phyloP scores from a whole-genome alignment of 106 monocot species.

The Acorus calamus region DNA sequence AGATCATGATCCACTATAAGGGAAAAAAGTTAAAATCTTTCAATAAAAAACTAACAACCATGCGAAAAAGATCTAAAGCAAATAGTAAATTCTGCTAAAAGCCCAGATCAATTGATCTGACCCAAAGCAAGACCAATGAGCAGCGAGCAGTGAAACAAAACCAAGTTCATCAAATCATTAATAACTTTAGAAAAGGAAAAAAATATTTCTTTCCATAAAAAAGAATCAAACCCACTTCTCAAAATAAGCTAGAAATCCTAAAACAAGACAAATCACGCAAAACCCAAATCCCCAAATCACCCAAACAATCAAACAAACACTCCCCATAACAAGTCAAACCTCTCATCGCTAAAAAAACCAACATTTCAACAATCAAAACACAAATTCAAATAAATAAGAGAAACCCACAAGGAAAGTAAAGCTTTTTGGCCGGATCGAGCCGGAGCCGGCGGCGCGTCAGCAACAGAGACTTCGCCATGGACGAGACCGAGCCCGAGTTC shows the following conservation, averaged over 20 bases:
- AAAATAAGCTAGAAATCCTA: background rate
- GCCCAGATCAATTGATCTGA: too few species aligned
- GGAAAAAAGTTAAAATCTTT: background rate
- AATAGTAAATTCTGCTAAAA: too few species aligned
- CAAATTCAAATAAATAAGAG: background rate
- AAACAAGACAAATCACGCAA: background rate
- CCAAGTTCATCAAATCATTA: too few species aligned
- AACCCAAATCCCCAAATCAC: background rate
- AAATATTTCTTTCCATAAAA: background rate
- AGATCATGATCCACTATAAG: too few species aligned
- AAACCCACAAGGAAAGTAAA: constrained; percentile 87
- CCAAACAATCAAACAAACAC: too few species aligned
- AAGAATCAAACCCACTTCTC: background rate
- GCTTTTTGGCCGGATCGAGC: constrained; percentile 78
- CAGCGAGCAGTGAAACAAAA: background rate
- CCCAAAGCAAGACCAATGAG: background rate
- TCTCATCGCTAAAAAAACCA: too few species aligned
- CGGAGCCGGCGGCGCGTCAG: constrained; percentile 57
- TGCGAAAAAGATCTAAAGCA: too few species aligned
- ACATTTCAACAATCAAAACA: too few species aligned
- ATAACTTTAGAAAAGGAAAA: background rate
- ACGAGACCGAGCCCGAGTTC: constrained; percentile 28
- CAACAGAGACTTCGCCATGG: constrained; percentile 63
- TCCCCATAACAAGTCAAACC: too few species aligned
- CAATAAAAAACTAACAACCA: too few species aligned